A percentile compares a stretch with the other conserved stretches of the same genome.
These are phyloP conservation scores for Phytophthora crassamura DNA, from an alignment of 352 stramenopile species.

Conservation along the genomic window DNA sequence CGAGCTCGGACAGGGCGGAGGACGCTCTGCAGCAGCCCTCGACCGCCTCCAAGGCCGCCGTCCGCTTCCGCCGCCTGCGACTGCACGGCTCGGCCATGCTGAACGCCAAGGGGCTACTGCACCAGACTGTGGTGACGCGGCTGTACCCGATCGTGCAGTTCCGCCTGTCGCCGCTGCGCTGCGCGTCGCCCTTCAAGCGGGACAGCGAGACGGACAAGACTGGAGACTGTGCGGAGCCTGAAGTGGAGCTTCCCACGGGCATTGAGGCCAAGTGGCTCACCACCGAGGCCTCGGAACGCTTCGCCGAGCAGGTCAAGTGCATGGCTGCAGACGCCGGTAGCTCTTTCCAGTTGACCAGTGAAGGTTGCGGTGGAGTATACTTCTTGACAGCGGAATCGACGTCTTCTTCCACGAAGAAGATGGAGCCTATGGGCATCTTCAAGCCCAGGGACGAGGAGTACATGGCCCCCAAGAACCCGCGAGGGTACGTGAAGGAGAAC, in stretches of 20 bases:
- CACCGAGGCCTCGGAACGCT: slow-evolving; percentile 50
- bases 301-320: slow-evolving; percentile 52
- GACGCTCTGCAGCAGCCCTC: not conserved
- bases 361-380: slow-evolving; percentile 85
- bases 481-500: slow-evolving; percentile 92
- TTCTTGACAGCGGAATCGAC: slow-evolving; percentile 40
- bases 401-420: slow-evolving; percentile 24
- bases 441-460: slow-evolving; percentile 99
- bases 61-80: slow-evolving; percentile 41
- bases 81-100: slow-evolving; percentile 51
- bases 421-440: slow-evolving; percentile 87
- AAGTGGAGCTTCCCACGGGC: slow-evolving; percentile 18
- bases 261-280: slow-evolving; percentile 49
- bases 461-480: slow-evolving; percentile 98
- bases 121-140: slow-evolving; percentile 53
- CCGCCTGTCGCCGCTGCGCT: slow-evolving; percentile 40
- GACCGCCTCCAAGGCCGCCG: slow-evolving; percentile 3
- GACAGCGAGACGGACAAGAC: slow-evolving; percentile 16
- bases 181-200: slow-evolving; percentile 39
- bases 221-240: slow-evolving; percentile 12
- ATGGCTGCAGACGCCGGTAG: slow-evolving; percentile 39
- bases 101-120: slow-evolving; percentile 52
- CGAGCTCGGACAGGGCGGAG: slow-evolving; percentile 20
- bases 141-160: slow-evolving; percentile 58
- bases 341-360: slow-evolving; percentile 71